Conservation (phyloP, 805 yeast species). For the Cyberlindnera nakhonratchasimensis region DNA sequence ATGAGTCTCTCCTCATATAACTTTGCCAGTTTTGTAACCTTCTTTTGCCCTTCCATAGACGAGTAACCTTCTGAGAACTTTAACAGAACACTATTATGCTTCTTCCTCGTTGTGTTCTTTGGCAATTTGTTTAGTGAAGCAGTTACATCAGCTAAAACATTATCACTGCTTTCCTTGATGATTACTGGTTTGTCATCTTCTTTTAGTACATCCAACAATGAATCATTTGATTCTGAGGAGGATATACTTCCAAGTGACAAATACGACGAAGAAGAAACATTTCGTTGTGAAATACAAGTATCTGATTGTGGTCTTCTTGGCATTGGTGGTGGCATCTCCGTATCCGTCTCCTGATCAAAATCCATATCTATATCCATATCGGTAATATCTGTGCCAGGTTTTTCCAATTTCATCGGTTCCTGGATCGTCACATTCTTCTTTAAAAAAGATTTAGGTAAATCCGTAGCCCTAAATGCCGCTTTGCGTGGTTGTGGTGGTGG, state of each 20-base stretch:
- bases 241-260: conserved; percentile 7
- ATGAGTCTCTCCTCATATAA: conserved; percentile 56
- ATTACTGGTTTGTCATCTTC: not conserved
- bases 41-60: conserved; percentile 38
- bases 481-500: conserved; percentile 12
- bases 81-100: conserved; percentile 13
- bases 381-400: conserved; percentile 3
- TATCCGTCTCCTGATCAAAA: conserved; percentile 3
- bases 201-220: conserved; percentile 1
- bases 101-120: conserved; percentile 7
- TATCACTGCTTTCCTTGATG: conserved; percentile 9
- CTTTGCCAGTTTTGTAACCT: conserved; percentile 60
- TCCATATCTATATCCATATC: conserved; percentile 4
- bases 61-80: conserved; percentile 31
- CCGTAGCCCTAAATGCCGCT: conserved; percentile 8
- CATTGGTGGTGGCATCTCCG: conserved; percentile 14
- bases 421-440: conserved; percentile 9
- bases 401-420: not conserved
- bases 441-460: not conserved
- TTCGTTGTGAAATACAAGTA: not conserved
- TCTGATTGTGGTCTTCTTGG: conserved; percentile 4
- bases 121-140: conserved; percentile 21
- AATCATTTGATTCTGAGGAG: conserved; percentile 5
- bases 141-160: conserved; percentile 25
- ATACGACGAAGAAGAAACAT: conserved; percentile 1